Percentiles rank a stretch among this genome's conserved stretches.
Evolutionary conservation across 1,139 yeast genomes (phyloP).

Genomic region (Geotrichum klebahnii): DNA sequence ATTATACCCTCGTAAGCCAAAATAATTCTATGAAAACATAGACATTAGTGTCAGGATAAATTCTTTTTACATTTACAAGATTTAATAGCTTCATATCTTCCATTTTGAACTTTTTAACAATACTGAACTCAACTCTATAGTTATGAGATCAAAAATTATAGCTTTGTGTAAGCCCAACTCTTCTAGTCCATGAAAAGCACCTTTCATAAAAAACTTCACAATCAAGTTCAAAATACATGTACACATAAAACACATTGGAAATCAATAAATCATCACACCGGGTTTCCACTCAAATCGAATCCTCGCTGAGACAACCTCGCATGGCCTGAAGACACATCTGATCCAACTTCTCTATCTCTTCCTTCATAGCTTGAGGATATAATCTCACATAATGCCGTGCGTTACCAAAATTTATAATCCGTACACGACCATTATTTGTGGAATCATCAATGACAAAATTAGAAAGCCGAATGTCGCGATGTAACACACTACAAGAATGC

Average conservation of each 20-base stretch:
- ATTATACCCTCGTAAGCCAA: too few species aligned
- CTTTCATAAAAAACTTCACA: background rate
- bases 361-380: slow-evolving; percentile 28
- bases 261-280: background rate
- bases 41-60: too few species aligned
- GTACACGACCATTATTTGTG: slow-evolving; percentile 20
- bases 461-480: slow-evolving; percentile 26
- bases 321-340: slow-evolving; percentile 32
- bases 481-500: slow-evolving; percentile 29
- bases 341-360: slow-evolving; percentile 31
- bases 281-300: slow-evolving; percentile 3
- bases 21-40: too few species aligned
- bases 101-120: too few species aligned
- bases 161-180: too few species aligned
- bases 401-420: slow-evolving; percentile 27
- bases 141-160: too few species aligned
- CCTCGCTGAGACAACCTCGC: slow-evolving; percentile 1
- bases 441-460: slow-evolving; percentile 28
- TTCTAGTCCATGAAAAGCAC: too few species aligned
- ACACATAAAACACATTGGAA: background rate
- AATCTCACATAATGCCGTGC: slow-evolving; percentile 30
- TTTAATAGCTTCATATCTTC: too few species aligned
- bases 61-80: too few species aligned
- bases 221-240: too few species aligned
- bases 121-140: too few species aligned